Conservation (phyloP, 2,329 filamentous ascomycete genomes). For the Colletotrichum neosansevieriae region DNA sequence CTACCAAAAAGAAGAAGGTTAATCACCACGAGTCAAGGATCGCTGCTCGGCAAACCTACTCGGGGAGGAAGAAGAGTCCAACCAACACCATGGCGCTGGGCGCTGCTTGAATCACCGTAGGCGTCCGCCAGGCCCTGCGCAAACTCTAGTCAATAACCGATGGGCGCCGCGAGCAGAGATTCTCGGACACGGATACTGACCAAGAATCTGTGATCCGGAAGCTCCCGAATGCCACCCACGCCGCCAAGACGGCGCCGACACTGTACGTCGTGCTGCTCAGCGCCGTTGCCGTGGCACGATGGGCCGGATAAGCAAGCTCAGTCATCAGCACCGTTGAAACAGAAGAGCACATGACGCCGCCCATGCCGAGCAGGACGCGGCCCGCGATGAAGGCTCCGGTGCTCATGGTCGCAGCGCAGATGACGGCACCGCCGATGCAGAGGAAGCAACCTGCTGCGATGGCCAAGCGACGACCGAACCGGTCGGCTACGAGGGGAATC, state of each 20-base stretch:
- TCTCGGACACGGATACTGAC: neutral
- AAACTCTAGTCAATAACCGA: neutral
- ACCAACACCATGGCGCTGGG: conserved; percentile 34
- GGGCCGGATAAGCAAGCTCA: conserved; percentile 38
- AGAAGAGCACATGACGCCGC: conserved; percentile 58
- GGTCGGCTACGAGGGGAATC: conserved; percentile 49
- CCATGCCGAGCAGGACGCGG: conserved; percentile 57
- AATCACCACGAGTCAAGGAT: neutral
- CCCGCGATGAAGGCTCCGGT: conserved; percentile 57
- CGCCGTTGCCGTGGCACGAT: conserved; percentile 46
- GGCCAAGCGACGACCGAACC: conserved; percentile 47
- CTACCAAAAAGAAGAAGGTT: neutral
- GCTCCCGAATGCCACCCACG: conserved; percentile 54
- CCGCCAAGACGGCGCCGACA: conserved; percentile 52
- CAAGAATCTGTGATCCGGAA: conserved; percentile 38
- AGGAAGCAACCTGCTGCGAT: conserved; percentile 49
- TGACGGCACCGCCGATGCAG: conserved; percentile 50
- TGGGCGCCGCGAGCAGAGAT: too few species aligned
- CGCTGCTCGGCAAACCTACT: conserved; percentile 15
- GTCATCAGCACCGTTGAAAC: conserved; percentile 61
- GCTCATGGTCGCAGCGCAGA: conserved; percentile 57
- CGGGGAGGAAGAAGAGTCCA: conserved; percentile 34
- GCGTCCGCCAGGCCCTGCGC: conserved; percentile 32
- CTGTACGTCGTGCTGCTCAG: conserved; percentile 52
- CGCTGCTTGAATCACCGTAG: conserved; percentile 26